Evolutionary conservation across 257 asterid species (phyloP).

Genomic region (Perilla frutescens): DNA sequence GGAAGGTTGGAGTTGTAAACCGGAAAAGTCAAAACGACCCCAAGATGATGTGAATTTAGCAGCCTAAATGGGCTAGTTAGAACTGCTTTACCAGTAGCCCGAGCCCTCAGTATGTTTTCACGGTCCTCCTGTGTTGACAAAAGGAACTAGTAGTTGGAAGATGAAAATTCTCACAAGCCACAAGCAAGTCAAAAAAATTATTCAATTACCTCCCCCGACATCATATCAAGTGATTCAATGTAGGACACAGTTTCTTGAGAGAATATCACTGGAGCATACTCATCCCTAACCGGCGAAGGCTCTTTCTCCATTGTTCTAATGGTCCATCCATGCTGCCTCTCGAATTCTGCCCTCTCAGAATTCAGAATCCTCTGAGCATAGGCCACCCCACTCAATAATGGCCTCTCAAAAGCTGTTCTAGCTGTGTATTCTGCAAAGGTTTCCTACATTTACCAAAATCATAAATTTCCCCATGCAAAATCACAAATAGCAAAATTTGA

Average conservation of each 20-base stretch:
- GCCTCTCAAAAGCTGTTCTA: conserved; percentile 93
- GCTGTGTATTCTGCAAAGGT: conserved; percentile 94
- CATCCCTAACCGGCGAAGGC: conserved; percentile 85
- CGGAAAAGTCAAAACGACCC: conserved; percentile 93
- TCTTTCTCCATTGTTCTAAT: conserved; percentile 85
- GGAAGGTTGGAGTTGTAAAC: conserved; percentile 82
- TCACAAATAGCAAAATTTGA: background rate
- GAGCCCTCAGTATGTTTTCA: conserved; percentile 88
- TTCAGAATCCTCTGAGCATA: conserved; percentile 83
- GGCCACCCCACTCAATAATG: conserved; percentile 89
- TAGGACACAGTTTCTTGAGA: conserved; percentile 93
- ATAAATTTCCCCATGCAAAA: background rate
- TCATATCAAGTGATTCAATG: conserved; percentile 88
- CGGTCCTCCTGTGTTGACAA: conserved; percentile 80
- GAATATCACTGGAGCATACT: conserved; percentile 89
- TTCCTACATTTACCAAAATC: conserved; percentile 52
- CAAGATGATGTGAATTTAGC: conserved; percentile 83
- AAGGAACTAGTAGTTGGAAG: conserved; percentile 25
- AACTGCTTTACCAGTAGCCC: conserved; percentile 92
- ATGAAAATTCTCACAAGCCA: conserved; percentile 6
- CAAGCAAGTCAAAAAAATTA: background rate
- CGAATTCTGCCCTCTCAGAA: conserved; percentile 78
- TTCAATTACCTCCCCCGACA: conserved; percentile 89
- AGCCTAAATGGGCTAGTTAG: conserved; percentile 89
- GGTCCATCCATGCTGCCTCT: conserved; percentile 81